These are phyloP conservation scores for Pseudogymnoascus sp. DNA, from an alignment of 2,329 filamentous ascomycete species.

Conservation along the genomic window DNA sequence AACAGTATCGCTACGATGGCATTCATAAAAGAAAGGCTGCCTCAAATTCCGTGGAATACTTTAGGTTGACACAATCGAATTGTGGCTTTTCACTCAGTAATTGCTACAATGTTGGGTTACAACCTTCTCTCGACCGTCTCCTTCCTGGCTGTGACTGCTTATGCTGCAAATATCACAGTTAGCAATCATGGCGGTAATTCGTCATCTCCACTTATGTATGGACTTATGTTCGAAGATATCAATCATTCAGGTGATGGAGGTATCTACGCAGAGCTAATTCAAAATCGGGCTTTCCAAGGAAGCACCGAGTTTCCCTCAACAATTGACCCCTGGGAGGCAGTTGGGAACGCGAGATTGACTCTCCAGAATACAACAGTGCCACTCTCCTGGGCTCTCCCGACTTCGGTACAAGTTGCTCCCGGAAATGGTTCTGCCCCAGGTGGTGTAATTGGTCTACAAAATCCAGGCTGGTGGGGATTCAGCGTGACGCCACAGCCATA, in stretches of 20 bases:
- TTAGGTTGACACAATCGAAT: not conserved
- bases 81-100: not conserved
- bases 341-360: constrained; percentile 19
- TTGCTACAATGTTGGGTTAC: not conserved
- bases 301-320: constrained; percentile 37
- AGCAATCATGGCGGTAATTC: constrained; percentile 24
- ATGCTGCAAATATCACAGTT: constrained; percentile 23
- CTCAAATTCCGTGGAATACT: not conserved
- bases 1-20: not conserved
- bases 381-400: constrained; percentile 22
- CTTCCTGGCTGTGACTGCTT: constrained; percentile 9
- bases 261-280: constrained; percentile 59
- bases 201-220: constrained; percentile 24
- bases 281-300: constrained; percentile 62
- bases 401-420: constrained; percentile 25
- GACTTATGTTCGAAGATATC: constrained; percentile 29
- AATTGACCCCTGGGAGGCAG: constrained; percentile 31
- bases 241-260: constrained; percentile 27
- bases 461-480: constrained; percentile 53
- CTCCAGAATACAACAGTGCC: constrained; percentile 28
- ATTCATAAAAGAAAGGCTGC: not conserved
- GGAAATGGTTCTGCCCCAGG: constrained; percentile 28
- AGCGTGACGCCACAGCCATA: constrained; percentile 23
- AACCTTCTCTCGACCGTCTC: not conserved
- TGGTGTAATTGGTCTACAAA: constrained; percentile 39